Evolutionary conservation across 139 green algal species (phyloP), one percentile per base, ranked within the genome.

Genomic region (Monoraphidium neglectum): DNA sequence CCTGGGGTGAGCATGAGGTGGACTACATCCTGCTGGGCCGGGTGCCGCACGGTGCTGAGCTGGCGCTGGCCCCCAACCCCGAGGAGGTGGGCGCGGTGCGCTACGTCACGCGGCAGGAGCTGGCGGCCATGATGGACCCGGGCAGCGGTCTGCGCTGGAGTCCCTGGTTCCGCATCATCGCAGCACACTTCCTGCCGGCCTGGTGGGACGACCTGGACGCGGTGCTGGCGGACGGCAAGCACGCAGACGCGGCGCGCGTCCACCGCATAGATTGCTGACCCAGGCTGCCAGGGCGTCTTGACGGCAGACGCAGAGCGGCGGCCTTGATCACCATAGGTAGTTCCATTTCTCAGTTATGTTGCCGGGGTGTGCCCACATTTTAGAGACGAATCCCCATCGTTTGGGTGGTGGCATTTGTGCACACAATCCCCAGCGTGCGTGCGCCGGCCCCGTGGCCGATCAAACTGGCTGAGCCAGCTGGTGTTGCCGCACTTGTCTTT

Each of bases 1-100:
- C 80, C 10, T 97, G 93, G 93, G 93, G 93, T 2, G 96, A 99
- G 85, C 93, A 98, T 70, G 93, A 98, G 82, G 89, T 99, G n/a
- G 96, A 99, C 79, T 98, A 98, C 88, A 92, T 98, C 43, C 82
- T 99, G 2, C 92, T 99, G 21, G 75, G 47, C 15, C 63, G 57
- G 54, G 33, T 67, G 70, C 35, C 37, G 37, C 24, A 4, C 16
- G 37, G 54, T 60, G 81, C 80, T 18, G 56, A 82, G 16, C 76
- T 96, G 21, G 72, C 69, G 1, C 37, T 98, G 49, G 23, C 66
- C 30, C 92, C 93, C 21, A 97, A 99, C 70, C 72, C 88, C 0
- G 94, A 97, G 36, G 94, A 98, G 77, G 90, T 97, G 1, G 79
- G 83, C 53, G 85, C 65, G 13, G 79, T 70, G 24, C 68, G 63